Evolutionary conservation across 225 moss, liverwort and hornwort species (phyloP), one percentile per base, ranked within the genome.

Genomic region (Rhytidiadelphus loreus): DNA sequence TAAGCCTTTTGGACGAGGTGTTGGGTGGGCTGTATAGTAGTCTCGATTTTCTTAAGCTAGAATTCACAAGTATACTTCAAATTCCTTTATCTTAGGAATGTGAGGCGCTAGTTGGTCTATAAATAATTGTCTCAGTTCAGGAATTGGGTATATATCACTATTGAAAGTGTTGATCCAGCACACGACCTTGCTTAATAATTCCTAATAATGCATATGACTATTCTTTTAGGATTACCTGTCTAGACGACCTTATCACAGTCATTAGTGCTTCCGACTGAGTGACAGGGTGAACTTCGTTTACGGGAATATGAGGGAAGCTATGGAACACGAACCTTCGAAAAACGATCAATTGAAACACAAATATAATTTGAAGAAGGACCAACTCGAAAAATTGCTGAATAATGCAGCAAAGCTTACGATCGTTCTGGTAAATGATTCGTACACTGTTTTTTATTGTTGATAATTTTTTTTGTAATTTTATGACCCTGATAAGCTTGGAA

Each of bases 251-350:
- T 82, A 52, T 90, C 81, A 77, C 64, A 84, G 43, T 50, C 88
- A 55, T 82, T 76, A 25, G 25, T 86, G 83, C 66, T 80, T 87
- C 55, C 33, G 79, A 58, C 74, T 77, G 93, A 77, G 29, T 85
- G 89, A 75, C 95, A 98, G 98, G 98, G 96, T 96, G 64, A 88
- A 82, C 39, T 89, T 73, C n/a, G 91, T 98, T 52, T 98, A 93
- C 79, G 88, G 84, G 28, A 90, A 82, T 75, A 93, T 97, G 82
- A 87, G 83, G 86, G 70, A 79, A 82, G 88, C 86, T 55, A 69
- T 69, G 7, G 30, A 39, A 32, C 39, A 0, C 11, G 13, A 25
- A 23, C n/a, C n/a, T n/a, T n/a, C n/a, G n/a, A n/a, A n/a, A n/a
- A n/a, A n/a, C n/a, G n/a, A n/a, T n/a, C 87, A 92, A 16, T 69